Conservation (phyloP, 208 protist species). For the Wallacemonas sp. region DNA sequence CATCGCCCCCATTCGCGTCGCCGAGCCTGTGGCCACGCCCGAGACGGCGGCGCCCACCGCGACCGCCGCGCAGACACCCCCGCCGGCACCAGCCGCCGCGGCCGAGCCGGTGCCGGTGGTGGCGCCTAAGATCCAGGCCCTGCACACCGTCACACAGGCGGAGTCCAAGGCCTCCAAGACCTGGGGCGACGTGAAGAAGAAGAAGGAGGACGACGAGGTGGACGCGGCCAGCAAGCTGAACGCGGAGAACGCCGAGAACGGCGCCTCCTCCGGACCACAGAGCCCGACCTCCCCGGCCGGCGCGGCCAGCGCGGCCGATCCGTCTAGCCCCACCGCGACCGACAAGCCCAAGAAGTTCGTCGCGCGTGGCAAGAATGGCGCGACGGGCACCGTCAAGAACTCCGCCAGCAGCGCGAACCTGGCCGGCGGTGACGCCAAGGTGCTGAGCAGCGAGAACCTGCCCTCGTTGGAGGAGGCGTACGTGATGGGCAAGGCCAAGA, state of each 20-base stretch:
- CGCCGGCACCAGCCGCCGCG: conserved; percentile 3
- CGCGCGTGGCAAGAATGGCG: conserved; percentile 60
- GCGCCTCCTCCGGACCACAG: not conserved
- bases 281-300: conserved; percentile 3
- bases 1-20: conserved; percentile 19
- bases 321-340: conserved; percentile 21
- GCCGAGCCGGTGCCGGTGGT: conserved; percentile 24
- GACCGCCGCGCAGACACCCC: not conserved
- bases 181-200: conserved; percentile 45
- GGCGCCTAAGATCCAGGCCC: conserved; percentile 16
- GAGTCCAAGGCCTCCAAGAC: conserved; percentile 39
- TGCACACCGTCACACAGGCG: conserved; percentile 14
- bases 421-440: conserved; percentile 17
- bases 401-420: conserved; percentile 15
- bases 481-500: conserved; percentile 26
- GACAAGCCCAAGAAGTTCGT: conserved; percentile 68
- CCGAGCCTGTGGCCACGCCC: not conserved
- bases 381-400: conserved; percentile 47
- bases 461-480: conserved; percentile 68
- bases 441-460: conserved; percentile 48
- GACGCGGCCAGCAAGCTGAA: conserved; percentile 15
- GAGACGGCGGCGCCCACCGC: not conserved
- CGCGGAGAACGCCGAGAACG: conserved; percentile 9
- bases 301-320: not conserved
- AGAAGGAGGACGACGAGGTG: conserved; percentile 24